Evolutionary conservation across 768 basidiomycete species (phyloP), one percentile per base, ranked within the genome.

Genomic region (Boletus sp.): DNA sequence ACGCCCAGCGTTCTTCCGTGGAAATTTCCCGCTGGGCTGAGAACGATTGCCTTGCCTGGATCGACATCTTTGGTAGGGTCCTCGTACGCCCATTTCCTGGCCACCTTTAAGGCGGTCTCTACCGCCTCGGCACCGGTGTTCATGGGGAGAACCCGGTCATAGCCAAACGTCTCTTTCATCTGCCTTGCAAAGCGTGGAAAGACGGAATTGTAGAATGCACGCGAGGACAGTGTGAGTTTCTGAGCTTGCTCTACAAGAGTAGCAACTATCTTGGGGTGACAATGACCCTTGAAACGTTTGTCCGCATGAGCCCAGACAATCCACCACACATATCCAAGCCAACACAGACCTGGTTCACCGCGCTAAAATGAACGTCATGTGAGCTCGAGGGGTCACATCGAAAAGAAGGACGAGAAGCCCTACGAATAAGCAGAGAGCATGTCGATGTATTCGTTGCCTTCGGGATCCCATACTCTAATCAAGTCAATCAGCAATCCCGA

Each of bases 51-150:
- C 62, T 88, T 79, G 45, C 90, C 92, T 1, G 54, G 56, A 5
- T 59, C 51, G 34, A 65, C 63, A 0, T 8, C 51, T 85, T 84
- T 46, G 83, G 77, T 32, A 92, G 86, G 39, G 83, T 85, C 76
- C 93, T 98, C 74, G 73, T 98, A 98, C 2, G 89, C 96, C 97
- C 97, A 98, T 76, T 98, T 98, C 61, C 97, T 75, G 0, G 97
- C 87, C 17, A 98, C 80, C 79, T 99, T 99, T 69, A 99, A 72
- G n/a, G 87, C 84, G 0, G 95, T 97, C 76, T 99, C 97, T 51
- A 98, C 97, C 8, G 97, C 97, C 67, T 99, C 97, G 1, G 94
- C 94, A 43, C 96, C 96, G 1, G 96, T 98, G 79, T 99, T 99
- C 94, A 98, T 97, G 23, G 96, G 95, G 9, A 98, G 78, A 2